phyloP scores from a whole-genome alignment of 768 basidiomycete genomes.

The Lyophyllum semitale region DNA sequence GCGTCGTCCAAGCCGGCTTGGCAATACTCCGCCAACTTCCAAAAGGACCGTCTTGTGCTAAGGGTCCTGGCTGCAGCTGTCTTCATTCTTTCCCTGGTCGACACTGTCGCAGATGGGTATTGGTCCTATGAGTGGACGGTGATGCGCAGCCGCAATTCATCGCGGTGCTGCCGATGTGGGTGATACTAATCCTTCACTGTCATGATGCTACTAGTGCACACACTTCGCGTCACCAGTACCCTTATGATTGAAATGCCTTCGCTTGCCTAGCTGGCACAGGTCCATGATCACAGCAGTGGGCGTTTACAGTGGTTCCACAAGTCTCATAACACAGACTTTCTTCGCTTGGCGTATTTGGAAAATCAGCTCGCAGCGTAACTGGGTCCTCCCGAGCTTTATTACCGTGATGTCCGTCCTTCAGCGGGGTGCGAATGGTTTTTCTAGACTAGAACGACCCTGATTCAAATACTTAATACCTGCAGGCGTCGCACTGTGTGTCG shows the following conservation, averaged over 20 bases:
- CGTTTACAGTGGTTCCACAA: not conserved
- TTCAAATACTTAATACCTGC: no score
- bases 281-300: no score
- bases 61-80: not conserved
- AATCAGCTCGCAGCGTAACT: conserved; percentile 5
- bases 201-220: not conserved
- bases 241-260: conserved; percentile 1
- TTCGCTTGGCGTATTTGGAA: conserved; percentile 7
- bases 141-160: not conserved
- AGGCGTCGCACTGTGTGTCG: not conserved
- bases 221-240: not conserved
- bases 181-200: not conserved
- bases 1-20: not conserved
- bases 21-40: conserved; percentile 3
- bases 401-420: not conserved
- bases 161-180: not conserved
- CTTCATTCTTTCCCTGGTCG: not conserved
- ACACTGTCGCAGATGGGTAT: conserved; percentile 1
- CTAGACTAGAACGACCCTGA: no score
- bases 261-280: no score
- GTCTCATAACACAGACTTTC: not conserved
- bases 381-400: not conserved
- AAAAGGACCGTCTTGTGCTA: not conserved
- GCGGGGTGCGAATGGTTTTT: not conserved
- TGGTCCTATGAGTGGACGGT: conserved; percentile 4